Base-by-base conservation (phyloP, 768 basidiomycete genomes). In the Termitomyces heimii region DNA sequence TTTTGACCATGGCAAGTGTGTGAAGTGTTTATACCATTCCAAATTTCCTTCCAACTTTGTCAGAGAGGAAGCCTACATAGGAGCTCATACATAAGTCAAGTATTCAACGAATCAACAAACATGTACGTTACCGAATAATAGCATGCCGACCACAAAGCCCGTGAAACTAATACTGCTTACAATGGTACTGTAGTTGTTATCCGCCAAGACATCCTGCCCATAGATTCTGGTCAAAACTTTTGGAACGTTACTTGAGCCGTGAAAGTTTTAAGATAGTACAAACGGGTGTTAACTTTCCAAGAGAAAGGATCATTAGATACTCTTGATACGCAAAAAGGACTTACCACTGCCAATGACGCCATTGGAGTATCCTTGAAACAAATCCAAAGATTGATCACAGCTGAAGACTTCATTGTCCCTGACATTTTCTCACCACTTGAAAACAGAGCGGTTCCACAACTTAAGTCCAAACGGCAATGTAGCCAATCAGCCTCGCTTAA, bases 381-480 rank as follows among this genome's bases (percentile, higher is more conserved):
- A n/a, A 39, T n/a, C 6, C 37, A 42, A 42, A n/a, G 18, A 1
- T 53, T 43, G 29, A 53, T 10, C 5, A 9, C n/a, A 8, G 5
- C 18, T 4, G 14, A 47, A 28, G 42, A 43, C 42, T 32, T 24
- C 18, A n/a, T 31, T 26, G 16, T 43, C 13, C 10, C 4, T 18
- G 39, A 26, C 18, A 26, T 10, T 31, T 16, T 14, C 53, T 42
- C 69, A 86, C 89, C 90, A 67, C 92, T 89, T 26, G 89, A 91
- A 72, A 92, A 92, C 43, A 92, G 75, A 43, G 91, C 90, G 4
- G 91, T 92, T 64, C 91, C 90, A 66, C 89, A 91, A 14, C 88
- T 90, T 37, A 1, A 13, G 2, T 47, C 18, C 28, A 46, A 12
- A 29, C 28, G 18, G 4, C 10, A 4, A 28, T n/a, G 18, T 16